Conservation (phyloP, 345 rosid species). For the rapeseed (Brassica napus) region DNA sequence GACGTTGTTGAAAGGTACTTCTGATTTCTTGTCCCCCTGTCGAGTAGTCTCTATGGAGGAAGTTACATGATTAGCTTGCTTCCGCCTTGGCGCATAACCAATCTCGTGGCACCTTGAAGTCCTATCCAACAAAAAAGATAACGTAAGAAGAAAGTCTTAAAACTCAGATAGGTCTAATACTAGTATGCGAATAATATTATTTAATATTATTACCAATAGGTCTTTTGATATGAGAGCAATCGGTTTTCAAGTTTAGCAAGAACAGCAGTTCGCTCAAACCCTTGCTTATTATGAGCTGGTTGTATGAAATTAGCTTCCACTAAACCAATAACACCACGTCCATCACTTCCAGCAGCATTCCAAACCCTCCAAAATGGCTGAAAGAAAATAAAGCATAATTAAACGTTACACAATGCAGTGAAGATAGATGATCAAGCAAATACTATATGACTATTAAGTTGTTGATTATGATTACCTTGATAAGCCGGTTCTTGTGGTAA, state of each 20-base stretch:
- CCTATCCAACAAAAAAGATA: conserved; percentile 42
- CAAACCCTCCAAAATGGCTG: conserved; percentile 92
- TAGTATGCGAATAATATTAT: not conserved
- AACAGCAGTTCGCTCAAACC: conserved; percentile 67
- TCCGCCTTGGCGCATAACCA: conserved; percentile 60
- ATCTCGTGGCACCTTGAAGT: conserved; percentile 53
- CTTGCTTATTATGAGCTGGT: conserved; percentile 88
- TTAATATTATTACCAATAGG: conserved; percentile 48
- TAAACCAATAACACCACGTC: conserved; percentile 81
- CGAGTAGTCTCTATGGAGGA: not conserved
- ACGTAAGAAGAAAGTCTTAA: conserved; percentile 1
- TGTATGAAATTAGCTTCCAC: conserved; percentile 80
- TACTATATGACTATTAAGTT: not conserved
- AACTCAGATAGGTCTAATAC: not conserved
- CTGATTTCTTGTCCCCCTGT: not conserved
- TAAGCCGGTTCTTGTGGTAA: conserved; percentile 78
- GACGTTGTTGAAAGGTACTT: not conserved
- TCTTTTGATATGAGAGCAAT: conserved; percentile 50
- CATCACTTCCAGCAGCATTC: conserved; percentile 84
- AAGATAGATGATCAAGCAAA: not conserved
- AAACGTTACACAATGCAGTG: not conserved
- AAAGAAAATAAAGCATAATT: not conserved
- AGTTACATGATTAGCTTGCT: conserved; percentile 21
- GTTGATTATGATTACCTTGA: conserved; percentile 52
- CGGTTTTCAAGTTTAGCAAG: conserved; percentile 60